Evolutionary conservation across 2,329 filamentous ascomycete species (phyloP), one percentile per base, ranked within the genome.

Genomic region (Coniosporium tulheliwenetii): DNA sequence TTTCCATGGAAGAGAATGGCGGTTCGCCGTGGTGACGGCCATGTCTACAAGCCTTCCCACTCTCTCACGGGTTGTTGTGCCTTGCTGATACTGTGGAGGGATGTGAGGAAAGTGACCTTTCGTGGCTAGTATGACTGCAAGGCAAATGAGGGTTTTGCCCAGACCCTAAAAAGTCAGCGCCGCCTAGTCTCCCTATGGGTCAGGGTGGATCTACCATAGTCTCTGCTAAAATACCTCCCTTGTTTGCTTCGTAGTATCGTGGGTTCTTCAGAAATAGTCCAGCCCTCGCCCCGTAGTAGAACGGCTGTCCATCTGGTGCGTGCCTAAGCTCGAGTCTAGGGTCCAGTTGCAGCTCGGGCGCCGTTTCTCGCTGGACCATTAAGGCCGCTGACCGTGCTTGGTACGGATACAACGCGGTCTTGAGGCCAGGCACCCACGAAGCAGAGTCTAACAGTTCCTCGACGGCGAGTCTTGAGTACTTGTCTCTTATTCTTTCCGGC

Each of bases 141-240:
- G 62, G 47, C 82, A 89, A 9, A 95, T 93, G 19, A 95, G 61
- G 0, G 89, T 95, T 63, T 95, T 96, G 0, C 89, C 87, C 37
- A 62, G 41, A 5, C 80, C 81, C 19, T 26, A 26, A 26, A 26
- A 26, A 26, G 19, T 26, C 19, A 26, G 19, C 19, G 19, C 4
- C 19, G 19, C 19, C 19, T 26, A 26, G 19, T 26, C 19, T 26
- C 4, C 19, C 19, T 26, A 26, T 7, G 19, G 19, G 19, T 26
- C 19, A 26, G 19, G 19, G 7, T 26, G 7, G 19, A 26, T 26
- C 19, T 26, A 26, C 19, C 82, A 87, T 87, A 47, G 83, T 79
- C 53, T 91, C 84, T 0, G 82, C 81, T 10, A 86, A 62, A 10
- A 89, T 81, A 2, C 86, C 89, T 30, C 87, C 86, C 43, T 71